phyloP scores from a whole-genome alignment of 2,329 filamentous ascomycete genomes.

The Pestalotiopsis sp. region DNA sequence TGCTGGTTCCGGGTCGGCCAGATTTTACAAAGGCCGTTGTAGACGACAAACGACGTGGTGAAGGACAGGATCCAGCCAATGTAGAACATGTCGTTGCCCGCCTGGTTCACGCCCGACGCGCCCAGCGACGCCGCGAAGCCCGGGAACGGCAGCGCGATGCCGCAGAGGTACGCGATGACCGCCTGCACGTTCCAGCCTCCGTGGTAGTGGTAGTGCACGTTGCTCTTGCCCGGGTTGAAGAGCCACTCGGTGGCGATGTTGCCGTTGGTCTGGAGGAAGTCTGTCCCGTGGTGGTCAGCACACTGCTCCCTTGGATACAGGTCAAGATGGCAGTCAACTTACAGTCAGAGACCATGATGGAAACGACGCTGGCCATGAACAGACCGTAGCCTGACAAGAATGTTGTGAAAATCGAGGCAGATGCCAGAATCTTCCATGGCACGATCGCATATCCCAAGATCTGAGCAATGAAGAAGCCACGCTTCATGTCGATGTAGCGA shows the following conservation, averaged over 20 bases:
- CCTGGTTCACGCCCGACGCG: slow-evolving; percentile 8
- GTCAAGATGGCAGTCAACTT: not conserved
- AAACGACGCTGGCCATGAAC: slow-evolving; percentile 6
- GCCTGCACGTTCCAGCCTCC: slow-evolving; percentile 10
- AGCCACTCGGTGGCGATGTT: slow-evolving; percentile 9
- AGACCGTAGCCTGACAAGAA: slow-evolving; percentile 34
- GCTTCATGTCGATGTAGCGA: slow-evolving; percentile 42
- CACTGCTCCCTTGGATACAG: not conserved
- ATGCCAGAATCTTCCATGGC: slow-evolving; percentile 45
- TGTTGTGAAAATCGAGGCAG: slow-evolving; percentile 41
- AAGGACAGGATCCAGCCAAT: slow-evolving; percentile 10
- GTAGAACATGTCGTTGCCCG: slow-evolving; percentile 10
- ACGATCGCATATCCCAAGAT: slow-evolving; percentile 37
- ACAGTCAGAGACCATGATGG: slow-evolving; percentile 10
- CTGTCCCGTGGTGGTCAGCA: not conserved
- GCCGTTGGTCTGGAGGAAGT: slow-evolving; percentile 3
- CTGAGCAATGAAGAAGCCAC: slow-evolving; percentile 43
- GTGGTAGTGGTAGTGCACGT: slow-evolving; percentile 9
- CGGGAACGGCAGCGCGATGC: slow-evolving; percentile 7
- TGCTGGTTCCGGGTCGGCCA: slow-evolving; percentile 8
- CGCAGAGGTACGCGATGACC: slow-evolving; percentile 3
- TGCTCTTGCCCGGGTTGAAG: slow-evolving; percentile 4
- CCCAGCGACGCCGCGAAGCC: slow-evolving; percentile 8
- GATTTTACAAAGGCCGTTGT: not conserved
- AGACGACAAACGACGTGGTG: slow-evolving; percentile 5